Evolutionary conservation across 2,329 filamentous ascomycete genomes (phyloP).

Genomic region (Orbilia blumenaviensis): DNA sequence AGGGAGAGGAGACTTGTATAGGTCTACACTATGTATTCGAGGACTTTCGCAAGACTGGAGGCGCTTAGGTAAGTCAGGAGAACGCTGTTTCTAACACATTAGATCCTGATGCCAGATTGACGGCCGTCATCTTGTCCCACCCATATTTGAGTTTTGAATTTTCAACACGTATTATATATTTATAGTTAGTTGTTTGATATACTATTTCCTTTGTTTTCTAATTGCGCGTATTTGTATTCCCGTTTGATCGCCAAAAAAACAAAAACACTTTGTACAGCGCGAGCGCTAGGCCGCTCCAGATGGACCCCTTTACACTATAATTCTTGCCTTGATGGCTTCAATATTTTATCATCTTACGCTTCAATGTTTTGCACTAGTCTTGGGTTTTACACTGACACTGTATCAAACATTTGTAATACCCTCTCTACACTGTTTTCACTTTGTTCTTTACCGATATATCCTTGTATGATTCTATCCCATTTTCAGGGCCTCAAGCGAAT

Average conservation of each 20-base stretch:
- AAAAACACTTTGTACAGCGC: too few species aligned
- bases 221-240: not conserved
- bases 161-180: too few species aligned
- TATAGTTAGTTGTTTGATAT: too few species aligned
- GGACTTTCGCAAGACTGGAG: not conserved
- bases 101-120: not conserved
- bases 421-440: not conserved
- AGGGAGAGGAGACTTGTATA: constrained; percentile 37
- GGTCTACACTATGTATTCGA: too few species aligned
- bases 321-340: not conserved
- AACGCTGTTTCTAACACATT: not conserved
- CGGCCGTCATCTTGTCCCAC: not conserved
- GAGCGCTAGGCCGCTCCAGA: too few species aligned
- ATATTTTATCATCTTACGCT: not conserved
- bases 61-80: not conserved
- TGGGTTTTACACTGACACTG: not conserved
- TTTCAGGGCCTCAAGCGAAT: not conserved
- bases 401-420: not conserved
- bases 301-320: too few species aligned
- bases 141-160: too few species aligned
- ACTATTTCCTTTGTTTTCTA: not conserved
- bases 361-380: not conserved
- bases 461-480: not conserved
- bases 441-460: not conserved
- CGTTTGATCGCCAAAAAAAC: too few species aligned